phyloP scores from a whole-genome alignment of 2,329 filamentous ascomycete genomes.

The Alternaria sp. region DNA sequence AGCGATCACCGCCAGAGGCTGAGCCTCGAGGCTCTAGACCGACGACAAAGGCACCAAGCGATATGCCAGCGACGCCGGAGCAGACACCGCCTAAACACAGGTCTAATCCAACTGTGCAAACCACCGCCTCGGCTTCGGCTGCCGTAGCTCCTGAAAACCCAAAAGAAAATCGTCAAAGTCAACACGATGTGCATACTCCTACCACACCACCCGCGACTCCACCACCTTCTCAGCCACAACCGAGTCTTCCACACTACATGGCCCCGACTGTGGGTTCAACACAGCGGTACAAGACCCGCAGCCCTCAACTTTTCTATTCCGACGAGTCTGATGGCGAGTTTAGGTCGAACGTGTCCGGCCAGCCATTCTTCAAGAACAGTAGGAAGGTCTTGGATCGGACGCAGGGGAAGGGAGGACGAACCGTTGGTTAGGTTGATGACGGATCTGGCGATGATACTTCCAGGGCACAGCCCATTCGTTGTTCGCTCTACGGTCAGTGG shows the following conservation, averaged over 20 bases:
- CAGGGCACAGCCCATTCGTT: neutral
- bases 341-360: neutral
- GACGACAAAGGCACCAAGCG: neutral
- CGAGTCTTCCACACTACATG: constrained; percentile 4
- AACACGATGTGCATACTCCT: neutral
- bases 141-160: neutral
- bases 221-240: neutral
- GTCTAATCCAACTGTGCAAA: neutral
- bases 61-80: neutral
- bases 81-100: neutral
- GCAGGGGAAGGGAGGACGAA: neutral
- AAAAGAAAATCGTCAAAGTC: neutral
- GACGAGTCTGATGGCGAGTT: constrained; percentile 1
- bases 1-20: neutral
- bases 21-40: neutral
- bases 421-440: no score
- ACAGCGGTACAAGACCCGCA: neutral
- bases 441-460: no score
- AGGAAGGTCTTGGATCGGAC: constrained; percentile 8
- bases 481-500: neutral
- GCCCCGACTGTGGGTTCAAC: neutral
- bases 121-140: neutral
- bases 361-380: constrained; percentile 1
- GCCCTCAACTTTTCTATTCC: constrained; percentile 10
- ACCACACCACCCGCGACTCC: constrained; percentile 2